Evolutionary conservation across 108 stramenopile genomes (phyloP), one percentile per base, ranked within the genome.

Genomic region (Licmophora abbreviata): DNA sequence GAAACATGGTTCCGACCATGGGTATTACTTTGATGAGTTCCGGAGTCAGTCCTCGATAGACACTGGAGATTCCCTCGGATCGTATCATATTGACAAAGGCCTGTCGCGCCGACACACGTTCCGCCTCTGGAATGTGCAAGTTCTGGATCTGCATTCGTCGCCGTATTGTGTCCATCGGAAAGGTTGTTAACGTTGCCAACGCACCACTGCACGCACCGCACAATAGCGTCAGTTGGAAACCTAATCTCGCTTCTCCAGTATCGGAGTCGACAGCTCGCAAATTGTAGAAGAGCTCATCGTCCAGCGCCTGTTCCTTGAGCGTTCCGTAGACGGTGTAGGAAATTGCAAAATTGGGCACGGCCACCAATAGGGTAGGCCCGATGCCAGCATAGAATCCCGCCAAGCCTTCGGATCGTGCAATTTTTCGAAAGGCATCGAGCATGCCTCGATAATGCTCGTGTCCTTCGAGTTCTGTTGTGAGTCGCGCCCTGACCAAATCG

Each of bases 1-100:
- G 53, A 54, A 96, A 96, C 88, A 92, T 94, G 11, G 85, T 88
- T 0, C 87, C 85, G 3, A 96, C 95, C 88, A 94, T 93, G n/a
- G 95, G 95, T 7, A 89, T 68, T 9, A 96, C 95, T 54, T 96
- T 96, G 61, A 96, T 34, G 29, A 92, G 44, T 66, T 96, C 95
- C 14, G 90, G 90, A 31, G 79, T 82, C 56, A 95, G 46, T 29
- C 95, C 95, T 52, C 95, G 66, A 56, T 96, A 96, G 25, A 96
- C 59, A 28, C 91, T 85, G 23, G 58, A 61, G 24, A 85, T 52
- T 3, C 92, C 92, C 52, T 93, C 92, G 18, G 70, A 46, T 24
- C 51, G 64, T 8, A 91, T 42, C 40, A 92, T 50, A 15, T 56
- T 20, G 20, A 37, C 28, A 30, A 90, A 61, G 58, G 81, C 77